A percentile compares a stretch with the other conserved stretches of the same genome.
Conservation (phyloP, 306 rosid species). For the Cicer cuneatum region DNA sequence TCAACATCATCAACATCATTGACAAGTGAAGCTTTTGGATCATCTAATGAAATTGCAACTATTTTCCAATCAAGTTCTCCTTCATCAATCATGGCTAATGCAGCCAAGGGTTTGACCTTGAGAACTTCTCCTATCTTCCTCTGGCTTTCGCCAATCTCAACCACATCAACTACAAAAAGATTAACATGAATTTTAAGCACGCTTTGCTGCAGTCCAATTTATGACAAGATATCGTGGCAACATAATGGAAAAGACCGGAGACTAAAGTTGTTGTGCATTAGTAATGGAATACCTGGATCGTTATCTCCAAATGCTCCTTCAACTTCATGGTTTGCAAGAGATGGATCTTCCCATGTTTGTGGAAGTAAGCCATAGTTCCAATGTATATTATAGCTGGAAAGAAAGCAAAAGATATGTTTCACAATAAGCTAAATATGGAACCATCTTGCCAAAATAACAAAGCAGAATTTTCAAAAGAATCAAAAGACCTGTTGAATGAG, state of each 20-base stretch:
- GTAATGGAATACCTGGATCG: constrained; percentile 70
- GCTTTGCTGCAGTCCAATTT: background rate
- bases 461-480: constrained; percentile 34
- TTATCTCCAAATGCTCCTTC: constrained; percentile 96
- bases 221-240: constrained; percentile 8
- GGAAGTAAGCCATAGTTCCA: constrained; percentile 99
- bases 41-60: constrained; percentile 91
- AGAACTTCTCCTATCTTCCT: constrained; percentile 83
- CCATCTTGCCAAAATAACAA: constrained; percentile 37
- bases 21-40: constrained; percentile 87
- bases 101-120: constrained; percentile 90
- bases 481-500: constrained; percentile 27
- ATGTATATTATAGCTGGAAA: constrained; percentile 77
- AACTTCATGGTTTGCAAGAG: constrained; percentile 79
- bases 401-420: constrained; percentile 17
- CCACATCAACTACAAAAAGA: constrained; percentile 82
- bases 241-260: constrained; percentile 12
- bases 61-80: constrained; percentile 99
- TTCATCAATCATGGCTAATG: constrained; percentile 98
- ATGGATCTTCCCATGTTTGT: constrained; percentile 98
- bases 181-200: constrained; percentile 24
- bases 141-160: constrained; percentile 78
- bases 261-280: constrained; percentile 24
- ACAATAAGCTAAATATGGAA: constrained; percentile 31
- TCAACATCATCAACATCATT: constrained; percentile 86